Percentiles rank a stretch among this genome's conserved stretches.
These are phyloP conservation scores for Dovyalis caffra DNA, from an alignment of 345 rosid species.

Conservation along the genomic window DNA sequence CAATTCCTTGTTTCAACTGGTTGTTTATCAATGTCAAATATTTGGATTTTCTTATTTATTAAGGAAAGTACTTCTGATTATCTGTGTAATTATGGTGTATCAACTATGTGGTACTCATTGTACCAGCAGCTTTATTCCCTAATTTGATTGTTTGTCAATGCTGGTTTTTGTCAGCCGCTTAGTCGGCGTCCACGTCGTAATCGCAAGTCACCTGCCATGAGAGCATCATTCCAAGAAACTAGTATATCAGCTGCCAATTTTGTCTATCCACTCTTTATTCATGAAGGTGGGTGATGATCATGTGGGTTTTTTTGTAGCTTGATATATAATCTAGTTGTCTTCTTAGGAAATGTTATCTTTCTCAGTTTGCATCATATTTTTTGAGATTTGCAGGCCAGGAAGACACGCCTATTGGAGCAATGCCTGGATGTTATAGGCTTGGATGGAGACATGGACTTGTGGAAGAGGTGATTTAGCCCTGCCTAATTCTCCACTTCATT, in stretches of 20 bases:
- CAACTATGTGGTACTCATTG: background rate
- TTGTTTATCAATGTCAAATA: background rate
- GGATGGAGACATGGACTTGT: constrained; percentile 97
- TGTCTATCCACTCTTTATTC: constrained; percentile 90
- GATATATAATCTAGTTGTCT: background rate
- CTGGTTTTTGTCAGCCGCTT: constrained; percentile 52
- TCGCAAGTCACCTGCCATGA: constrained; percentile 57
- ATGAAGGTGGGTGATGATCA: constrained; percentile 62
- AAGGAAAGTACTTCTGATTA: background rate
- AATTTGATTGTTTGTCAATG: background rate
- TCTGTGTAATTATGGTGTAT: background rate
- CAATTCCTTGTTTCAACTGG: background rate
- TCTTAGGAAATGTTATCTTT: constrained; percentile 2
- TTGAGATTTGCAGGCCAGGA: constrained; percentile 64
- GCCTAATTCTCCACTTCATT: background rate
- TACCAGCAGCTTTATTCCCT: background rate
- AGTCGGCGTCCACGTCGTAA: constrained; percentile 83
- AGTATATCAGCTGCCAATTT: constrained; percentile 78
- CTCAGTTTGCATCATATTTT: background rate
- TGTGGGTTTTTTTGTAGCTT: constrained; percentile 8
- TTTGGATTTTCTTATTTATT: background rate
- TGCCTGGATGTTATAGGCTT: constrained; percentile 98
- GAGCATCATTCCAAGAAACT: constrained; percentile 90
- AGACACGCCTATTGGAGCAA: constrained; percentile 96
- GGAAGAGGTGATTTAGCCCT: constrained; percentile 55